Base-by-base conservation (phyloP, 179 eudicot genomes). In the Amaranthus tricolor region DNA sequence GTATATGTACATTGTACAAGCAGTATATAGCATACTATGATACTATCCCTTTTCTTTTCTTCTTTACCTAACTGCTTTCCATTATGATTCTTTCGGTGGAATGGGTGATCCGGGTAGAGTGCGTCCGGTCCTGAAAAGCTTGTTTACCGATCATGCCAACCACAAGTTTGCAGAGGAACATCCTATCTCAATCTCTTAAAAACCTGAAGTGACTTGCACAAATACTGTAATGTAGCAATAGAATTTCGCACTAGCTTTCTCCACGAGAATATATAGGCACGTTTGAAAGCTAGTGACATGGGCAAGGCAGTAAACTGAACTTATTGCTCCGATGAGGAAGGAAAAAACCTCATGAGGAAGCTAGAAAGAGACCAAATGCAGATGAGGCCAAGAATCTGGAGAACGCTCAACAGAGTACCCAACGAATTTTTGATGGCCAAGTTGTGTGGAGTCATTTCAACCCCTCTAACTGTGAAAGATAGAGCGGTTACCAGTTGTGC, bases 401-500 rank as follows among this genome's bases (percentile, higher is more conserved):
- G 97, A 58, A 94, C 91, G 56, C 86, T 92, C 79, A 92, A 76
- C 63, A 94, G 90, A 16, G 89, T 92, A 61, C 97, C 85, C 80
- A 94, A 74, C 11, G 98, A 94, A 61, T 84, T 86, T 61, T 88
- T 94, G 75, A 94, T 94, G 51, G 97, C 97, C 85, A 90, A 24
- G 77, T 90, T 94, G 84, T 94, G 97, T 4, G 97, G 74, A 62
- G 98, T 92, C 93, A 87, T 84, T 85, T 94, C 98, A 4, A 91
- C 93, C 78, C 96, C 98, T 87, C 91, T 88, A 17, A 94, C 90
- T 17, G 97, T 94, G 92, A 90, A 94, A 31, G 96, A 88, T 51
- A 94, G 86, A 73, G 98, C 98, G 9, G 98, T 94, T 76, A 94
- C 97, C 77, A 94, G 91, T 70, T 94, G 98, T 45, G 96, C 93